Base-by-base conservation (phyloP, 176 grass and related monocot genomes). In the Oryza meridionalis region DNA sequence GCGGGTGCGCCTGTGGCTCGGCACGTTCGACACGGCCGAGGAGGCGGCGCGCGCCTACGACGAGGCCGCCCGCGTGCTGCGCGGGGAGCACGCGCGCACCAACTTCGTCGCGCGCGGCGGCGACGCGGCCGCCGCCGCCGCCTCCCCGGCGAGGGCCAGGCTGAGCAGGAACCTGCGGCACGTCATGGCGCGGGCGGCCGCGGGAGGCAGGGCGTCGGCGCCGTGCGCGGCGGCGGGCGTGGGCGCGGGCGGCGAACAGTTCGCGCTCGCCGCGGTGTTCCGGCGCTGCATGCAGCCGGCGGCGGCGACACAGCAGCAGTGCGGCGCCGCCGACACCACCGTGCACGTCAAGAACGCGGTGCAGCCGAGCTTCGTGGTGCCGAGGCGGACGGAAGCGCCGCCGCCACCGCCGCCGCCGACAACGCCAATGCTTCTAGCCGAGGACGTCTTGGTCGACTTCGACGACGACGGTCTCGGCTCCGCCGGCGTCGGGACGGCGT, bases 1-100 rank as follows among this genome's bases (percentile, higher is more conserved):
- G 73, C 85, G 77, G 26, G 85, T 88, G 9, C 85, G 94, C 9
- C 90, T 96, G 45, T 96, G 94, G 94, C 91, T 96, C 19, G 94
- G 91, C 81, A 96, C 94, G 49, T 96, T 93, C 88, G 85, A 92
- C 83, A 91, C 88, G 42, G 88, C 91, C 2, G 91, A 91, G 80
- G 91, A 84, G 37, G 94, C 94, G 55, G 89, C 91, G 69, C 82
- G 85, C 70, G 91, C 94, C 31, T 93, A 93, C 86, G 91, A 97
- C 87, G 90, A 92, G 70, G 90, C 90, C 2, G 87, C 90, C 8
- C 87, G 87, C 10, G 71, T 80, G 45, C 80, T 92, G 70, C 84
- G 90, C 51, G 87, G 90, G 11, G 80, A 80, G 4, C 80, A 63
- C 84, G 83, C 90, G 37, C 90, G 89, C 15, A 94, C 92, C 38